Conservation (phyloP, 768 basidiomycete genomes). For the Russula compacta region DNA sequence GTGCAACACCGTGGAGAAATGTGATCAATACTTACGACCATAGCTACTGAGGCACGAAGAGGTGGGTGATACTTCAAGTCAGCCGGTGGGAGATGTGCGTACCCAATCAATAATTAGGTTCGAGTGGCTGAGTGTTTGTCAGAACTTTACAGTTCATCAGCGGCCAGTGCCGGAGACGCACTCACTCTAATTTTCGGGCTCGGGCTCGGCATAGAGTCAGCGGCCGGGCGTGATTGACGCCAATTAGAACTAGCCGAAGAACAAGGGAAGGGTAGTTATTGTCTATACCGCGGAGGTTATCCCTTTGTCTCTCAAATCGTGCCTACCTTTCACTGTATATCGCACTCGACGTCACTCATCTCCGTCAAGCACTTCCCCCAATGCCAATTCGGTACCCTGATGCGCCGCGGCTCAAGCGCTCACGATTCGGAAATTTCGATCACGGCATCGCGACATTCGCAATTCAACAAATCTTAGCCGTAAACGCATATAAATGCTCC, state of each 20-base stretch:
- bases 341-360: neutral
- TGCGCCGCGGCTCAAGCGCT: too few relatives aligned
- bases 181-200: too few relatives aligned
- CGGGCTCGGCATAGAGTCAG: too few relatives aligned
- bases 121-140: slow-evolving; percentile 36
- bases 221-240: too few relatives aligned
- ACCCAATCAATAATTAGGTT: slow-evolving; percentile 38
- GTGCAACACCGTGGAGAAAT: neutral
- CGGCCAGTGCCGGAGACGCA: slow-evolving; percentile 2
- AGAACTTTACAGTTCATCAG: slow-evolving; percentile 31
- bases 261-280: neutral
- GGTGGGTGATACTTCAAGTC: slow-evolving; percentile 24
- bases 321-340: slow-evolving; percentile 1
- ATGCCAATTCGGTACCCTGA: neutral
- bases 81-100: slow-evolving; percentile 17
- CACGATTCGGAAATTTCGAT: neutral
- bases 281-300: slow-evolving; percentile 21
- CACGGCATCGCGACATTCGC: slow-evolving; percentile 10
- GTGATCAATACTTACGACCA: slow-evolving; percentile 38
- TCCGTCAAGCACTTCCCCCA: too few relatives aligned
- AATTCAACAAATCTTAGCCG: slow-evolving; percentile 19
- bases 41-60: slow-evolving; percentile 32
- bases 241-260: neutral
- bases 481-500: slow-evolving; percentile 1
- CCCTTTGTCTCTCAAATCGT: slow-evolving; percentile 23